These are phyloP conservation scores for Parathielavia hyrcaniae DNA, from an alignment of 495 filamentous ascomycete species.

Conservation along the genomic window DNA sequence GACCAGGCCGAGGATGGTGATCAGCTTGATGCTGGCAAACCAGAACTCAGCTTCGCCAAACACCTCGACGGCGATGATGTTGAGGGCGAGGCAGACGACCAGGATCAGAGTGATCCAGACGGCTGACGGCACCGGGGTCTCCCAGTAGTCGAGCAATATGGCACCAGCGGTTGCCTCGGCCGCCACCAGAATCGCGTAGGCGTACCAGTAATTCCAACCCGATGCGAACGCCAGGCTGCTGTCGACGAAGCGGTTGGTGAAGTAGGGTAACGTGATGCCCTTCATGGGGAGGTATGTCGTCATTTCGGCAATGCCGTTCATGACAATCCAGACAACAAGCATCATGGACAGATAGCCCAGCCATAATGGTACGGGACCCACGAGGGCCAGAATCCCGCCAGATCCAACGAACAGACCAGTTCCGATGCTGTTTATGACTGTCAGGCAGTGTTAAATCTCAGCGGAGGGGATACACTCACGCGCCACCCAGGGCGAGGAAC, in stretches of 20 bases:
- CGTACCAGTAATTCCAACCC: slow-evolving; percentile 67
- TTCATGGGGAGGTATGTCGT: slow-evolving; percentile 58
- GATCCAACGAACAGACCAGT: slow-evolving; percentile 55
- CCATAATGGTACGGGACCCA: slow-evolving; percentile 47
- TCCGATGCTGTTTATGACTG: slow-evolving; percentile 44
- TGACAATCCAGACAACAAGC: slow-evolving; percentile 40
- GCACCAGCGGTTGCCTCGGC: slow-evolving; percentile 47
- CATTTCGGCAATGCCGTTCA: slow-evolving; percentile 47
- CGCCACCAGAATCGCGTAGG: slow-evolving; percentile 44
- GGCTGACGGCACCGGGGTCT: slow-evolving; percentile 43
- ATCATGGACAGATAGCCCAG: slow-evolving; percentile 49
- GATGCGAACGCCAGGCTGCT: slow-evolving; percentile 71
- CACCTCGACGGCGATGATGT: slow-evolving; percentile 45
- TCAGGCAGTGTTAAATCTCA: not conserved
- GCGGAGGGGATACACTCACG: slow-evolving; percentile 27
- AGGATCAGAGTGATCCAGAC: slow-evolving; percentile 57
- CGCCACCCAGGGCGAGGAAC: slow-evolving; percentile 65
- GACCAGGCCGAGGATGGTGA: slow-evolving; percentile 63
- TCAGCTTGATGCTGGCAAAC: slow-evolving; percentile 61
- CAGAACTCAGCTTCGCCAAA: slow-evolving; percentile 63
- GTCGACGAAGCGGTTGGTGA: slow-evolving; percentile 68
- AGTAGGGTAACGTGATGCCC: slow-evolving; percentile 53
- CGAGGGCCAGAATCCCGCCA: slow-evolving; percentile 42
- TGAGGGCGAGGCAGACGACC: slow-evolving; percentile 38
- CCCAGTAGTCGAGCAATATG: slow-evolving; percentile 54